Percentiles rank a stretch among this genome's conserved stretches.
Conservation (phyloP, 345 rosid species). For the Cardamine resedifolia region DNA sequence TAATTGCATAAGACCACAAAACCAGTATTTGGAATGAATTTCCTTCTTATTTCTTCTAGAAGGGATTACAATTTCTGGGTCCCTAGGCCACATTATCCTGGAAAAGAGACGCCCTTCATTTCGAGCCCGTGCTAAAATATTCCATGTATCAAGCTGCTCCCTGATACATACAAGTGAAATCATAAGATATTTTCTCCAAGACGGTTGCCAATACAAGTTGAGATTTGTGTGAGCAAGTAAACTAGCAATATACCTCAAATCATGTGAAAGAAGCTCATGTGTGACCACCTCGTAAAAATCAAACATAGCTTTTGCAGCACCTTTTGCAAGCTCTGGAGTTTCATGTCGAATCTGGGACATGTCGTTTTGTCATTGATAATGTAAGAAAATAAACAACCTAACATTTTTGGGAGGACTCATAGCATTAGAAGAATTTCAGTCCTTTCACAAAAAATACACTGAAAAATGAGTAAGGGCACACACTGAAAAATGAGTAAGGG, state of each 20-base stretch:
- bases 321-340: constrained; percentile 71
- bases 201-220: constrained; percentile 11
- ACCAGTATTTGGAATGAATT: constrained; percentile 18
- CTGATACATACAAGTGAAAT: constrained; percentile 44
- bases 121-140: constrained; percentile 82
- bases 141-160: constrained; percentile 98
- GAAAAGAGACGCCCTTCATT: constrained; percentile 85
- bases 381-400: not conserved
- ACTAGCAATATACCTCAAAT: constrained; percentile 64
- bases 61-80: constrained; percentile 80
- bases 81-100: constrained; percentile 85
- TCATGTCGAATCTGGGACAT: constrained; percentile 68
- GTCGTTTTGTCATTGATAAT: constrained; percentile 25
- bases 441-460: not conserved
- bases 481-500: no score
- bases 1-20: constrained; percentile 26
- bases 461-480: not conserved
- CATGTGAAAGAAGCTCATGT: constrained; percentile 75
- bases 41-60: not conserved
- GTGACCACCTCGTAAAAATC: constrained; percentile 85
- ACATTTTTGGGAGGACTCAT: not conserved
- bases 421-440: not conserved
- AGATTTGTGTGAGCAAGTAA: not conserved
- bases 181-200: constrained; percentile 1
- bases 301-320: constrained; percentile 86